Evolutionary conservation across 2,329 filamentous ascomycete species (phyloP), one percentile per base, ranked within the genome.

Genomic region (Fusarium nurragi): DNA sequence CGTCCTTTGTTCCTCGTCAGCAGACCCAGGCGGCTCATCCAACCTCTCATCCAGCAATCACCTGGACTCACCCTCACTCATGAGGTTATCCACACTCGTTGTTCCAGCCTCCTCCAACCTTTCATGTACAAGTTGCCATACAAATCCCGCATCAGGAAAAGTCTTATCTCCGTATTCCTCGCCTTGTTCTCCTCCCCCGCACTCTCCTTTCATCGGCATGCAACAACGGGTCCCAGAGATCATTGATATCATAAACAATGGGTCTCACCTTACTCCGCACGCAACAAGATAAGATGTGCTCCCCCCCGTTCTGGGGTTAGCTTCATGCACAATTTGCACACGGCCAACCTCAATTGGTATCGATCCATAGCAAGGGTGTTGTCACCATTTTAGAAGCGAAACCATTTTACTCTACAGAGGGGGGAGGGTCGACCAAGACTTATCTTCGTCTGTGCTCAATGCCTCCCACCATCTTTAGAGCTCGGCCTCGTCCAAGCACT

Each of bases 241-340:
- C 46, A 43, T 52, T 60, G 59, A 64, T 64, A 64, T 48, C 54
- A 55, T 50, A 22, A 54, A 30, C 25, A 32, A 23, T 22, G 37
- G 30, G 23, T 39, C 26, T 45, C 32, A n/a, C 30, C 16, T 41
- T 64, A 60, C 64, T 67, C 59, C 64, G 62, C 64, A 67, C 38
- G 8, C 49, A 45, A 19, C 12, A n/a, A 60, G 63, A 66, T 66
- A 67, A 67, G 63, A 40, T 41, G 40, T 65, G 36, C 18, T 47
- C 22, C 37, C 16, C 23, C 36, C 51, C 48, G 18, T 12, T 41
- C 45, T 6, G 4, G 49, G 54, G 18, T 30, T 67, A 61, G 64
- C 49, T 49, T 64, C 54, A 67, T 64, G 64, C 64, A 60, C 50
- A 54, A 67, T 67, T 67, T 67, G 64, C 60, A 43, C 32, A 52